Conservation (phyloP, 2,329 filamentous ascomycete genomes). For the Clarireedia sp. region DNA sequence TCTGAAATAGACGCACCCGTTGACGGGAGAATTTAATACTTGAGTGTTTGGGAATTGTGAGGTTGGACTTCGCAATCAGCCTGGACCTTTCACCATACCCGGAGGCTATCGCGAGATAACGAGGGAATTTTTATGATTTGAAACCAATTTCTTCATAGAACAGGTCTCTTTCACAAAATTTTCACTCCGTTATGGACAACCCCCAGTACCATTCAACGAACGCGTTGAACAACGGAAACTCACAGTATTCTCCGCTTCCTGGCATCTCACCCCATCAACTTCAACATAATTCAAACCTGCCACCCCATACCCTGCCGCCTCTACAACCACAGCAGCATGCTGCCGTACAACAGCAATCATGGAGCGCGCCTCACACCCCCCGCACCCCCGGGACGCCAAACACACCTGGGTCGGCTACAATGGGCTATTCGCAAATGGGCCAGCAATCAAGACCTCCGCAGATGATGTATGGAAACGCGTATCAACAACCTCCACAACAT, state of each 20-base stretch:
- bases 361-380: conserved; percentile 45
- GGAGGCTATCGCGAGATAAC: neutral
- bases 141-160: neutral
- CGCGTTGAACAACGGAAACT: conserved; percentile 24
- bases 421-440: conserved; percentile 51
- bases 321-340: conserved; percentile 41
- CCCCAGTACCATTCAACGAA: conserved; percentile 26
- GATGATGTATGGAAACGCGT: conserved; percentile 24
- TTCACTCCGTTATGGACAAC: conserved; percentile 20
- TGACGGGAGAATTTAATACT: neutral
- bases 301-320: conserved; percentile 49
- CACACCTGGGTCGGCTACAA: conserved; percentile 47
- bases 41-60: neutral
- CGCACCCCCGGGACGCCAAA: conserved; percentile 56
- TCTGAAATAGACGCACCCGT: neutral
- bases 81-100: neutral
- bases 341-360: conserved; percentile 47
- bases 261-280: conserved; percentile 31
- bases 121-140: conserved; percentile 6
- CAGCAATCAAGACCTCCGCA: conserved; percentile 21
- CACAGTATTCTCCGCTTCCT: conserved; percentile 24
- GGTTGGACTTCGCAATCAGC: neutral
- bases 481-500: conserved; percentile 21
- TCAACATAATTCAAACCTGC: conserved; percentile 34
- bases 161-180: neutral